Percentiles rank a stretch among this genome's conserved stretches.
Conservation (phyloP, 1,284 basidiomycete genomes). For the Agroathelia rolfsii region DNA sequence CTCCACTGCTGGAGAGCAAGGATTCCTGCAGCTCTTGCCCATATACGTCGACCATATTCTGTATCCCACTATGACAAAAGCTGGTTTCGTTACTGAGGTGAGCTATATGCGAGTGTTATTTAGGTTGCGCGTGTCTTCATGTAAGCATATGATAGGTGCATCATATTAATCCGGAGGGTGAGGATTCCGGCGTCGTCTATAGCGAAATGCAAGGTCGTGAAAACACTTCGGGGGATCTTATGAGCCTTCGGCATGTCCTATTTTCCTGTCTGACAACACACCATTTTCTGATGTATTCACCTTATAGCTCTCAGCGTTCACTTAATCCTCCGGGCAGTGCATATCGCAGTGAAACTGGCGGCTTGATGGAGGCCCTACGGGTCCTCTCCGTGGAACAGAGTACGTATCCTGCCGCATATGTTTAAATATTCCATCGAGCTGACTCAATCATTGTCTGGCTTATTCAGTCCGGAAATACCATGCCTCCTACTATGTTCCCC, state of each 20-base stretch:
- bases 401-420: slow-evolving; percentile 27
- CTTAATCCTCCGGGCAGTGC: slow-evolving; percentile 79
- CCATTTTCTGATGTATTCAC: slow-evolving; percentile 9
- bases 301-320: slow-evolving; percentile 66
- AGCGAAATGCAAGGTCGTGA: slow-evolving; percentile 98
- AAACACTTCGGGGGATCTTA: slow-evolving; percentile 85
- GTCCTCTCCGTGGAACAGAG: slow-evolving; percentile 86
- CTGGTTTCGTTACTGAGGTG: slow-evolving; percentile 89
- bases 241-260: slow-evolving; percentile 65
- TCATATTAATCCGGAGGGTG: slow-evolving; percentile 84
- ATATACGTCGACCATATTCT: slow-evolving; percentile 97
- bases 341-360: slow-evolving; percentile 95
- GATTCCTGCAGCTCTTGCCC: slow-evolving; percentile 90
- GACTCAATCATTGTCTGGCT: slow-evolving; percentile 11
- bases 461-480: slow-evolving; percentile 87
- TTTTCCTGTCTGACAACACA: slow-evolving; percentile 1
- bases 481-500: slow-evolving; percentile 84
- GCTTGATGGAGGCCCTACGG: slow-evolving; percentile 87
- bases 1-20: slow-evolving; percentile 93
- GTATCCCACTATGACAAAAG: slow-evolving; percentile 89
- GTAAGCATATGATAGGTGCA: slow-evolving; percentile 52
- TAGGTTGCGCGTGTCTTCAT: too few species aligned
- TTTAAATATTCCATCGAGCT: slow-evolving; percentile 5
- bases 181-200: slow-evolving; percentile 95
- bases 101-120: too few species aligned